These are phyloP conservation scores for Lavandula angustifolia DNA, from an alignment of 257 asterid genomes.

Conservation along the genomic window DNA sequence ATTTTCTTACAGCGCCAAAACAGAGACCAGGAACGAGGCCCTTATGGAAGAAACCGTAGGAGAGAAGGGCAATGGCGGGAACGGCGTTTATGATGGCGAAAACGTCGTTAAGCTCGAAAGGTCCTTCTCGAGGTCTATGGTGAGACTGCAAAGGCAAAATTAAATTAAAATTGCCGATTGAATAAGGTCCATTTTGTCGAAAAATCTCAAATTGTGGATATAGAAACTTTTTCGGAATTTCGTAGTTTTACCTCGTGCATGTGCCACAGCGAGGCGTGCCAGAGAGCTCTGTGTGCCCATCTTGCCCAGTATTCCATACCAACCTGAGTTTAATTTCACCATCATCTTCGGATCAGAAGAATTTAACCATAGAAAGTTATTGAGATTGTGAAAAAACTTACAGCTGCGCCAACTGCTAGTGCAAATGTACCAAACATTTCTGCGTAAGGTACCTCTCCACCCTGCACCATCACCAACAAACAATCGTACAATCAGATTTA, in stretches of 20 bases:
- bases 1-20: conserved; percentile 85
- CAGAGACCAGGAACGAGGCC: conserved; percentile 93
- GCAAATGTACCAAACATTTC: conserved; percentile 98
- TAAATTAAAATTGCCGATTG: neutral
- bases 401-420: conserved; percentile 94
- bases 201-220: too few relatives aligned
- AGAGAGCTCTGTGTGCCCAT: conserved; percentile 94
- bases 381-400: conserved; percentile 38
- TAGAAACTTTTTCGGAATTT: too few relatives aligned
- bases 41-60: conserved; percentile 79
- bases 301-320: conserved; percentile 98
- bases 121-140: conserved; percentile 92
- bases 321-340: conserved; percentile 47
- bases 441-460: conserved; percentile 76
- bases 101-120: conserved; percentile 87
- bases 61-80: conserved; percentile 89
- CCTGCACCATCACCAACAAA: conserved; percentile 41
- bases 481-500: neutral
- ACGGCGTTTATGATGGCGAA: conserved; percentile 86
- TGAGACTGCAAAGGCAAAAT: conserved; percentile 63
- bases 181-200: too few relatives aligned
- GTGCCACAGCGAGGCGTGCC: conserved; percentile 99
- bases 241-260: conserved; percentile 82
- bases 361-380: neutral
- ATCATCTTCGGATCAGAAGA: neutral